Conservation (phyloP, 306 rosid species). For the Abrus precatorius region DNA sequence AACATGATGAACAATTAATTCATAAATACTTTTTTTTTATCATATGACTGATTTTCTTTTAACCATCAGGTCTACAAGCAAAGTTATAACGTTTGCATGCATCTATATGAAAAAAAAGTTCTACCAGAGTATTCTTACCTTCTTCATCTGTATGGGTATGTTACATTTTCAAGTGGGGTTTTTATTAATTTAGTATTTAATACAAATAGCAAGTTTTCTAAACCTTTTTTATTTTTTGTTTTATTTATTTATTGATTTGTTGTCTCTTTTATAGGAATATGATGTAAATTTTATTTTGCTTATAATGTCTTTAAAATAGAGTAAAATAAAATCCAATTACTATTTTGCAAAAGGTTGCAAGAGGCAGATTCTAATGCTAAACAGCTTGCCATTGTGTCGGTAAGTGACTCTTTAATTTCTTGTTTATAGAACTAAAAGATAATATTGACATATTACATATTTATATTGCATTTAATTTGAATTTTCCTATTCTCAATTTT, state of each 20-base stretch:
- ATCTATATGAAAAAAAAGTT: constrained; percentile 89
- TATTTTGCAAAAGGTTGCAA: constrained; percentile 68
- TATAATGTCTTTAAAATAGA: constrained; percentile 30
- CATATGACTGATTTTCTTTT: constrained; percentile 32
- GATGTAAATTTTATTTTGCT: neutral
- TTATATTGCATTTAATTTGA: neutral
- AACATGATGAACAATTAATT: neutral
- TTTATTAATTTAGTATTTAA: constrained; percentile 9
- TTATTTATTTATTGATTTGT: neutral
- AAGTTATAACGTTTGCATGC: constrained; percentile 85
- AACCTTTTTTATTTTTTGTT: constrained; percentile 8
- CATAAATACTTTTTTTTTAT: neutral
- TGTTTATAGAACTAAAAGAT: neutral
- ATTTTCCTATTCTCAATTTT: neutral
- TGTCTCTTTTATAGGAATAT: neutral
- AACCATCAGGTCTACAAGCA: constrained; percentile 79
- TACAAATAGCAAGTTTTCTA: neutral
- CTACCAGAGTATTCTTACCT: constrained; percentile 77
- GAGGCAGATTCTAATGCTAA: constrained; percentile 76
- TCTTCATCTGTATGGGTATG: constrained; percentile 84
- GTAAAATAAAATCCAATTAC: constrained; percentile 1
- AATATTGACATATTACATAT: neutral
- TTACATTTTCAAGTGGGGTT: constrained; percentile 30
- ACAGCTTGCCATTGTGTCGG: constrained; percentile 89
- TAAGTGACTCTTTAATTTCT: constrained; percentile 48